These are phyloP conservation scores for Myxozyma monticola DNA, from an alignment of 805 yeast genomes.

Conservation along the genomic window DNA sequence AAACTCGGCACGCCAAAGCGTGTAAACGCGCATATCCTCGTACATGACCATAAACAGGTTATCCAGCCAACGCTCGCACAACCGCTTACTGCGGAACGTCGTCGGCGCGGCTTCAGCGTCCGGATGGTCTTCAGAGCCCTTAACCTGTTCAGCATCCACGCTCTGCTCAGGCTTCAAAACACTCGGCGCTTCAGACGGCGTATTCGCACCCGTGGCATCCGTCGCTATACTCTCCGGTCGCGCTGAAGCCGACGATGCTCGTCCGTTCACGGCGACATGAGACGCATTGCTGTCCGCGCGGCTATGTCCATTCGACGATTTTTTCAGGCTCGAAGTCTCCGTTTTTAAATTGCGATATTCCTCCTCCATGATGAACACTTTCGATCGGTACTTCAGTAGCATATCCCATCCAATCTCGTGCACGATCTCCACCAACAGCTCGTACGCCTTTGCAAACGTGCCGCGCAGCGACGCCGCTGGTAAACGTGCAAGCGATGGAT, in stretches of 20 bases:
- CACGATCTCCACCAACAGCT: conserved; percentile 66
- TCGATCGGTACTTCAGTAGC: conserved; percentile 62
- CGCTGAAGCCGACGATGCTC: not conserved
- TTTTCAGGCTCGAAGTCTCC: conserved; percentile 20
- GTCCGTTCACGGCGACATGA: conserved; percentile 28
- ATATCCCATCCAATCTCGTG: conserved; percentile 81
- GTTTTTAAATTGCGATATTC: conserved; percentile 51
- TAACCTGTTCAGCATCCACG: conserved; percentile 31
- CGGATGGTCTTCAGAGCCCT: conserved; percentile 22
- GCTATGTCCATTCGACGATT: conserved; percentile 13
- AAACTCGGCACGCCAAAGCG: conserved; percentile 90
- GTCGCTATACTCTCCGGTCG: conserved; percentile 2
- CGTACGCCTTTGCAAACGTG: conserved; percentile 63
- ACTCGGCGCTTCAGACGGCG: conserved; percentile 3
- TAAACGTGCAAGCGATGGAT: conserved; percentile 51
- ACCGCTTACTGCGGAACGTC: conserved; percentile 47
- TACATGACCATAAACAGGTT: conserved; percentile 67
- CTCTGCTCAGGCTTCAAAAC: conserved; percentile 31
- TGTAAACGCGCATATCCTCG: conserved; percentile 68
- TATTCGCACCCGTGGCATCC: conserved; percentile 31
- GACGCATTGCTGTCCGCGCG: conserved; percentile 29
- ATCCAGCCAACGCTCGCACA: conserved; percentile 80
- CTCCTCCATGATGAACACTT: conserved; percentile 77
- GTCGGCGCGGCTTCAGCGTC: conserved; percentile 4
- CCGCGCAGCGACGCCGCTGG: conserved; percentile 54